phyloP scores from a whole-genome alignment of 1,284 basidiomycete species.

The Rhodotorula sp. region DNA sequence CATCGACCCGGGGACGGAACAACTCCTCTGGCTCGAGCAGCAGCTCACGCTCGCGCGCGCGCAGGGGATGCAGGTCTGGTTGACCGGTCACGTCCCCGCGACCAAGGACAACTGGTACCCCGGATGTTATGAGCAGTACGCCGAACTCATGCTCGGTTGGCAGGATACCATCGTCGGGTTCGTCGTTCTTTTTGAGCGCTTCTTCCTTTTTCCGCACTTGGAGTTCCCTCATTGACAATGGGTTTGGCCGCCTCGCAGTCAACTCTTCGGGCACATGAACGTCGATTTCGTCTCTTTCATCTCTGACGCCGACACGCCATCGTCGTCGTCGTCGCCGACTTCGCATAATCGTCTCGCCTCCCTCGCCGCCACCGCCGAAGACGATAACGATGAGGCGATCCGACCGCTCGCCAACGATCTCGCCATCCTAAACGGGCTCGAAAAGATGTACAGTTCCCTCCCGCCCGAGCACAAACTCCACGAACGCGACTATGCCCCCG shows the following conservation, averaged over 20 bases:
- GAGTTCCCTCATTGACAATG: not conserved
- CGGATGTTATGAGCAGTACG: conserved; percentile 62
- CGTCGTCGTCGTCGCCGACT: conserved; percentile 22
- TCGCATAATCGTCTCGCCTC: not conserved
- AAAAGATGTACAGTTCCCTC: conserved; percentile 21
- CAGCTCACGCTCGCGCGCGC: conserved; percentile 71
- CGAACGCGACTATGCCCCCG: conserved; percentile 68
- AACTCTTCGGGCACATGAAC: conserved; percentile 72
- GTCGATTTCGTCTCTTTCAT: conserved; percentile 55
- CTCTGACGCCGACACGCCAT: conserved; percentile 45
- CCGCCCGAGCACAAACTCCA: conserved; percentile 48
- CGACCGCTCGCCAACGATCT: not conserved
- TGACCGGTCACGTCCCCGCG: conserved; percentile 72
- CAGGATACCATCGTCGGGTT: conserved; percentile 84
- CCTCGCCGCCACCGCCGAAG: not conserved
- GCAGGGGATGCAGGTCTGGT: conserved; percentile 72
- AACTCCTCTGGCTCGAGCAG: conserved; percentile 88
- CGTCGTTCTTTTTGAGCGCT: not conserved
- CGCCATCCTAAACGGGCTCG: conserved; percentile 26
- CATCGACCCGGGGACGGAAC: conserved; percentile 74
- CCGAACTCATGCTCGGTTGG: conserved; percentile 74
- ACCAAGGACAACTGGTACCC: conserved; percentile 65
- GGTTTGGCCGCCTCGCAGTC: conserved; percentile 45
- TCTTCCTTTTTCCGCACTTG: no score
- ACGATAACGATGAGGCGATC: not conserved